Evolutionary conservation across 352 stramenopile species (phyloP).

Genomic region (Globisporangium rhizosaccharum): DNA sequence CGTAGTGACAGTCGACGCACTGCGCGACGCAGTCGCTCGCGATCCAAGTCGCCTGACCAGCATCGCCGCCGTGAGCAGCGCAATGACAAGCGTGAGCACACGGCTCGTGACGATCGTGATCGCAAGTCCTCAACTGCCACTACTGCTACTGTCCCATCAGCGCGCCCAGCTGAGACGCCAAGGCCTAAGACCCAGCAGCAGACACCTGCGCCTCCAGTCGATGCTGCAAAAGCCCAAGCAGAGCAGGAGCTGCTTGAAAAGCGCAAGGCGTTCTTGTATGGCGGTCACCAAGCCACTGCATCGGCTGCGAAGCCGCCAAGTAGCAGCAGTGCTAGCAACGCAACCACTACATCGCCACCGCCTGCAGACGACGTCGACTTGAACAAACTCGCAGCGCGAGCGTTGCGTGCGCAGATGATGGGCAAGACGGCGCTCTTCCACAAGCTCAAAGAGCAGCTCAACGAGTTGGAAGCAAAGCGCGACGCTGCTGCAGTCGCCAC

Average conservation of each 20-base stretch:
- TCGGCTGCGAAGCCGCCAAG: too few relatives aligned
- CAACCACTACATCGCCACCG: background rate
- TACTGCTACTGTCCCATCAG: background rate
- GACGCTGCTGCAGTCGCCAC: slow-evolving; percentile 33
- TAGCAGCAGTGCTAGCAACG: background rate
- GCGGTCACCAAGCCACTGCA: slow-evolving; percentile 2
- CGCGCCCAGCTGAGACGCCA: background rate
- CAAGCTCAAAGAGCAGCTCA: slow-evolving; percentile 70
- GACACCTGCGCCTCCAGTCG: background rate
- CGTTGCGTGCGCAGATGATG: slow-evolving; percentile 78
- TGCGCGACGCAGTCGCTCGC: slow-evolving; percentile 16
- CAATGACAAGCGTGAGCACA: background rate
- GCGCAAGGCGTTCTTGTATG: slow-evolving; percentile 63
- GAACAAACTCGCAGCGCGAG: slow-evolving; percentile 78
- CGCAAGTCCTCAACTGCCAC: background rate
- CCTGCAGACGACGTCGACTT: slow-evolving; percentile 35
- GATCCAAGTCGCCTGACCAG: slow-evolving; percentile 17
- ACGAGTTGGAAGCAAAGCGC: slow-evolving; percentile 65
- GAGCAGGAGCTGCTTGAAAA: slow-evolving; percentile 40
- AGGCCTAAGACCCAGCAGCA: background rate
- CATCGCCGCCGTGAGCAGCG: slow-evolving; percentile 1
- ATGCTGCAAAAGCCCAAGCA: slow-evolving; percentile 16
- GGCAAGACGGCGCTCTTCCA: slow-evolving; percentile 71
- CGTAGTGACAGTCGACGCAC: slow-evolving; percentile 13
- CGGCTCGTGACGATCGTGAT: background rate